These are phyloP conservation scores for Prunus padus DNA, from an alignment of 306 rosid species.

Conservation along the genomic window DNA sequence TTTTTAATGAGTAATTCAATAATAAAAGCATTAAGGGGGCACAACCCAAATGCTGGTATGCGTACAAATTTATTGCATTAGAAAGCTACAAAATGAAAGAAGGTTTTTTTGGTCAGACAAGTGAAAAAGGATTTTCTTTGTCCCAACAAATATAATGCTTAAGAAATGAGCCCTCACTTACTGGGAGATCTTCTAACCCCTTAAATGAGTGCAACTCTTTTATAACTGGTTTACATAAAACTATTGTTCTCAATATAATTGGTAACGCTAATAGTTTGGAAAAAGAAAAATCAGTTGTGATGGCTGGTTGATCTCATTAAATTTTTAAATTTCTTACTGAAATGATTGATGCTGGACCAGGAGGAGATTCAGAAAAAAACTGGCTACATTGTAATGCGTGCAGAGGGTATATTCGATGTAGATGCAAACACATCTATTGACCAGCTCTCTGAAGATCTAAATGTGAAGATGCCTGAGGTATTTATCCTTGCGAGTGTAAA, in stretches of 20 bases:
- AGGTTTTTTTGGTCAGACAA: not conserved
- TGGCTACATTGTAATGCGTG: constrained; percentile 98
- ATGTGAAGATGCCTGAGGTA: constrained; percentile 95
- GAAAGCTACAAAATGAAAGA: not conserved
- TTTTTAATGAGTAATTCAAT: constrained; percentile 1
- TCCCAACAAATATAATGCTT: not conserved
- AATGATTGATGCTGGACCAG: constrained; percentile 43
- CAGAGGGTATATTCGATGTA: constrained; percentile 89
- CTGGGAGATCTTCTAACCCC: not conserved
- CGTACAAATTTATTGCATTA: not conserved
- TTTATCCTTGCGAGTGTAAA: not conserved
- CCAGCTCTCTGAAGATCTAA: constrained; percentile 96
- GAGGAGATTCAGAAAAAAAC: constrained; percentile 99
- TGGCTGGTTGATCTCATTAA: not conserved
- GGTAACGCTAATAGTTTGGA: not conserved
- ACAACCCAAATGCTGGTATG: not conserved
- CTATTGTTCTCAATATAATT: not conserved
- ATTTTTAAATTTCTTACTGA: constrained; percentile 2
- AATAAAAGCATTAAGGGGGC: not conserved
- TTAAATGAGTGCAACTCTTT: not conserved
- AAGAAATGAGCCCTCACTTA: not conserved
- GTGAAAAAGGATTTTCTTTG: not conserved
- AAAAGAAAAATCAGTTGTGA: not conserved
- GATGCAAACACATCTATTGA: constrained; percentile 97
- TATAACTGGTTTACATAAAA: not conserved